These are phyloP conservation scores for Trichoderma lentiforme DNA, from an alignment of 2,329 filamentous ascomycete genomes.

Conservation along the genomic window DNA sequence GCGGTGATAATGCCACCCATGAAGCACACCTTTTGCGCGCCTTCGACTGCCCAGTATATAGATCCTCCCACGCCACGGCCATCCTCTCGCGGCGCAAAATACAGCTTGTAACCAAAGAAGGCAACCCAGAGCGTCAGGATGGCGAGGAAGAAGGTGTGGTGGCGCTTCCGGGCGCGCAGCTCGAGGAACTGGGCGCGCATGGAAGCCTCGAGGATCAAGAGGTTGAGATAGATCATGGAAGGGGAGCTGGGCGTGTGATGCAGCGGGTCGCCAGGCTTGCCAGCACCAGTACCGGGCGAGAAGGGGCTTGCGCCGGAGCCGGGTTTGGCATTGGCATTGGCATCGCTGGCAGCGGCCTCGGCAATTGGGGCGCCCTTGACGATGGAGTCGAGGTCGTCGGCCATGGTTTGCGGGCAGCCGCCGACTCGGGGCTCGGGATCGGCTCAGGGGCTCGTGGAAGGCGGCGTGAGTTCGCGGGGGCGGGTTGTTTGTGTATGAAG, in stretches of 20 bases:
- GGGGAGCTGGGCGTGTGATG: conserved; percentile 83
- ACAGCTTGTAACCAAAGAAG: conserved; percentile 85
- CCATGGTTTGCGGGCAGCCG: conserved; percentile 43
- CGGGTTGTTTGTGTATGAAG: background rate
- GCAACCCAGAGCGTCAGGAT: conserved; percentile 76
- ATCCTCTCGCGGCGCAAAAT: conserved; percentile 93
- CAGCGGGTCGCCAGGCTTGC: conserved; percentile 64
- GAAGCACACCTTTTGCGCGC: conserved; percentile 84
- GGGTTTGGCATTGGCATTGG: conserved; percentile 47
- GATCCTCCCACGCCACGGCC: conserved; percentile 86
- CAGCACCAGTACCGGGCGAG: conserved; percentile 39
- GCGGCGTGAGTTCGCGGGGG: background rate
- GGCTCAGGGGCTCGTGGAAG: background rate
- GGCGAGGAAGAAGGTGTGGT: conserved; percentile 88
- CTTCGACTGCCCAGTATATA: conserved; percentile 95
- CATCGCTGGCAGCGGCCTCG: conserved; percentile 45
- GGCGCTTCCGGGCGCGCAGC: conserved; percentile 78
- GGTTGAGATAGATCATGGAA: conserved; percentile 96
- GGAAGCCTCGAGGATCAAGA: conserved; percentile 93
- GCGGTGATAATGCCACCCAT: conserved; percentile 86
- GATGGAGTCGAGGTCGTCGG: conserved; percentile 74
- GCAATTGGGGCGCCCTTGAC: conserved; percentile 83
- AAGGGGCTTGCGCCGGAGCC: conserved; percentile 43
- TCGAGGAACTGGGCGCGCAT: conserved; percentile 90
- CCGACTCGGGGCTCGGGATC: conserved; percentile 2